Evolutionary conservation across 306 rosid genomes (phyloP), one percentile per base, ranked within the genome.

Genomic region (Betula pendula): DNA sequence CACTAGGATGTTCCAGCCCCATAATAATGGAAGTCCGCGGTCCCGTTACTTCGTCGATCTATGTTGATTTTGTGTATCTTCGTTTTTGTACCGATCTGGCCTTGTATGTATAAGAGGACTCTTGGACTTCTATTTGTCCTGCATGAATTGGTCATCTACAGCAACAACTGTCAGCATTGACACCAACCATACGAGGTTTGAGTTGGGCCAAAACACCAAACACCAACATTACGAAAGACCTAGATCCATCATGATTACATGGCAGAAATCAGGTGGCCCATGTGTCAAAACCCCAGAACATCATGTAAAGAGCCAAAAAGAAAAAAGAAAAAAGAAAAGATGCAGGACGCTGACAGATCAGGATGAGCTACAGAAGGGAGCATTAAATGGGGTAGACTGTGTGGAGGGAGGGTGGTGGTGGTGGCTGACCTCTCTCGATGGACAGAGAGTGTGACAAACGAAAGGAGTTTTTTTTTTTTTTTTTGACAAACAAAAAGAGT

Each of bases 241-340:
- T 27, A 6, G 13, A 6, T 49, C 66, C 22, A 13, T 19, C 33
- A 2, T 78, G 25, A 80, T n/a, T n/a, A n/a, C 65, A 73, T 74
- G 89, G 68, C 55, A 27, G 31, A 4, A 31, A 80, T 77, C 85
- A 7, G 66, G 60, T 58, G 81, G 81, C 22, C 71, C 86, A 85
- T 81, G 89, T 86, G 89, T 74, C 85, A 77, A 75, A 60, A 83
- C 89, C 87, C 89, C 85, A 80, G 68, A 33, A 38, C 55, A 31
- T 65, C 53, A 52, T 20, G 24, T 27, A 35, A 31, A 78, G 16
- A 8, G 45, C 20, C 5, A 33, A 10, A 45, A 59, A n/a, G n/a
- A n/a, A 17, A 60, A 60, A 72, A 3, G 29, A 20, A 31, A 17
- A 29, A 44, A 6, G 51, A 63, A 67, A n/a, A 45, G 17, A 29